Evolutionary conservation across 1,284 basidiomycete genomes (phyloP), one percentile per base, ranked within the genome.

Genomic region (Pascua sp.): DNA sequence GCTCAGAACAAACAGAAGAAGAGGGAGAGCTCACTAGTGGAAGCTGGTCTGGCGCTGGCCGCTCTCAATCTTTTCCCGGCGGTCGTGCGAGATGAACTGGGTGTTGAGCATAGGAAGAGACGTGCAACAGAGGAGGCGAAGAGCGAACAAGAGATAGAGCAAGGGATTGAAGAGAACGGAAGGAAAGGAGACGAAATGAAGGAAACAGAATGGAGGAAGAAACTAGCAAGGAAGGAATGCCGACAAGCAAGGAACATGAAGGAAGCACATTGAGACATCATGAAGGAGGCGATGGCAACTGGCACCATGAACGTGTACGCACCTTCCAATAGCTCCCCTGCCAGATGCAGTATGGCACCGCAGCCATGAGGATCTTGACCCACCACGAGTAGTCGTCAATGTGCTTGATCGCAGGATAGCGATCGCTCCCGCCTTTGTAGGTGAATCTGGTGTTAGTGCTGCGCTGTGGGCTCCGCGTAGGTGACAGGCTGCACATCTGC

Each of bases 301-400:
- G 3, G 24, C 24, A 32, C 24, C 24, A 32, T 16, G 42, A 24
- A 41, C 32, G 18, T 13, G 18, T 9, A 52, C 70, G 47, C 50
- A 87, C 88, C 81, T 93, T 93, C 88, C 89, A 94, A 68, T 95
- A 95, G 42, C 91, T 75, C 16, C 85, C 72, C 80, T 94, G 91
- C 91, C 91, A 95, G 42, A 89, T 81, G 46, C 89, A 78, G 77
- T 93, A 79, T 46, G 77, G 75, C 2, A 77, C 67, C 1, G 68
- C 67, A 3, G 68, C 68, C 15, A 75, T 56, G 2, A 73, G 51
- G 51, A 78, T 78, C 72, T 72, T 75, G 18, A 67, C 63, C 59
- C 69, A 75, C 77, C 76, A 78, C 17, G 57, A 66, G 56, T 76
- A 77, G 16, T 76, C 66, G 40, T 56, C 49, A 4, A 77, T 62